Evolutionary conservation across 331 rosid genomes (phyloP).

Genomic region (Pyrus hybrid): DNA sequence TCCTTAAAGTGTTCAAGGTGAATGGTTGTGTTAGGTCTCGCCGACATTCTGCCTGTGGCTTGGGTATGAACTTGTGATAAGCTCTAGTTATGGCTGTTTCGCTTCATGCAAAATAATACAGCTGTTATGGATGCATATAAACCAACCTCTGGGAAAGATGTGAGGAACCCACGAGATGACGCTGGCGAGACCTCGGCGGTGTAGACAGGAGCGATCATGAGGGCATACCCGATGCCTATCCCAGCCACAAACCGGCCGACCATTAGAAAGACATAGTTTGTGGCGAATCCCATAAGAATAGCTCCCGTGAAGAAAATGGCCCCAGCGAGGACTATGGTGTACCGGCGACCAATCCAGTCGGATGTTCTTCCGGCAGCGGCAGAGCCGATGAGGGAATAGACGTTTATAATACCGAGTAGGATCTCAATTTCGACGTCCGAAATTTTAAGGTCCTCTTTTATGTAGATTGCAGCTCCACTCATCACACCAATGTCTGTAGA

Average conservation of each 20-base stretch:
- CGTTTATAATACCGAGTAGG: conserved; percentile 51
- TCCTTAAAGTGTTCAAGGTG: no score
- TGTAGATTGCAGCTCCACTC: conserved; percentile 70
- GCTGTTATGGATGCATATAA: background rate
- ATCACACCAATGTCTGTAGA: conserved; percentile 76
- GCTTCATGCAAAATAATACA: background rate
- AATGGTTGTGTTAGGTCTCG: no score
- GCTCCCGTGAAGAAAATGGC: conserved; percentile 66
- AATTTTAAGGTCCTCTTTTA: conserved; percentile 42
- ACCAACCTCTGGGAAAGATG: conserved; percentile 65
- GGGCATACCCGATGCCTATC: conserved; percentile 68
- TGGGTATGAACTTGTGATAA: no score
- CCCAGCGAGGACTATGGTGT: conserved; percentile 61
- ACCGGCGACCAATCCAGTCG: conserved; percentile 85
- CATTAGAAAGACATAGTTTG: conserved; percentile 71
- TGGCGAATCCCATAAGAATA: conserved; percentile 75
- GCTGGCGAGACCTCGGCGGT: conserved; percentile 88
- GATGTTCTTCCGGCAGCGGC: conserved; percentile 69
- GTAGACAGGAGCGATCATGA: conserved; percentile 77
- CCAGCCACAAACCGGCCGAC: conserved; percentile 78
- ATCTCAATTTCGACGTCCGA: conserved; percentile 48
- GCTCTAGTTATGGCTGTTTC: background rate
- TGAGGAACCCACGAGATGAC: conserved; percentile 69
- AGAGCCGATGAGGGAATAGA: conserved; percentile 57
- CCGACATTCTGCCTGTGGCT: no score